Evolutionary conservation across 176 grass and related monocot species (phyloP).

Genomic region (Sorghum bicolor): Sorghum_bicolor_NCBIv3 NC_012873.2:51177001-51177500

Average conservation of each 20-base stretch:
- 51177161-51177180: background rate
- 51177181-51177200: too few species aligned
- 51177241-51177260: background rate
- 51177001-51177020: background rate
- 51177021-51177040: background rate
- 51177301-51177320: background rate
- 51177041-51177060: background rate
- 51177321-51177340: background rate
- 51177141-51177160: background rate
- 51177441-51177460: conserved; percentile 19
- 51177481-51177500: background rate
- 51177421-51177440: background rate
- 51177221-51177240: background rate
- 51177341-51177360: background rate
- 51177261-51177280: too few species aligned
- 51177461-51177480: background rate
- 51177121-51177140: background rate
- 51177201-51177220: too few species aligned
- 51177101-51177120: background rate
- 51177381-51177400: background rate
- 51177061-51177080: too few species aligned
- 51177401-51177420: background rate
- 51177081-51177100: too few species aligned
- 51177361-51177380: background rate
- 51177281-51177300: background rate